Base-by-base conservation (phyloP, 208 protist genomes). In the Trypanosoma mega region DNA sequence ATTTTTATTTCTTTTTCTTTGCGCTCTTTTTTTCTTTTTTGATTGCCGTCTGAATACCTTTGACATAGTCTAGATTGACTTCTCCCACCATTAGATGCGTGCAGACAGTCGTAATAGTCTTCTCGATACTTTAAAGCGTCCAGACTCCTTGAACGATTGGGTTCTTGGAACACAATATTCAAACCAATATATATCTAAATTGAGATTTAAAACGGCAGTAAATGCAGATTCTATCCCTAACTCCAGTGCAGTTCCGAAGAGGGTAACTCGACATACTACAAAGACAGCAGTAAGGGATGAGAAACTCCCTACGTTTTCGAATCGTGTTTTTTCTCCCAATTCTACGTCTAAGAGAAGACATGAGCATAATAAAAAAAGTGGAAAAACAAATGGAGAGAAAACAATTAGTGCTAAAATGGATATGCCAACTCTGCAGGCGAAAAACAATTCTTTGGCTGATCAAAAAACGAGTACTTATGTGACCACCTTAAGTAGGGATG, bases 101-200 rank as follows among this genome's bases (percentile, higher is more conserved):
- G 26, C 46, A 52, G 57, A 57, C 46, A n/a, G 51, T 48, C 27
- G 27, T 14, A n/a, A 55, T 12, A 58, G 16, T 7, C 31, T 63
- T 23, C 6, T 59, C 2, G 49, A 55, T 20, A 37, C 63, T 12
- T 41, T 70, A 33, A 29, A 62, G 20, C 33, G 26, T 2, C 48
- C 63, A 12, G 63, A 60, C 1, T 57, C 63, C 20, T 71, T 61
- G 16, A 27, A 71, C 5, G 27, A 57, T n/a, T 71, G 62, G 63
- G 37, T 71, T 47, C 62, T 59, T 39, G 70, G 63, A 50, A 59
- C 52, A 8, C 63, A 63, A 4, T 70, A 76, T 33, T 58, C 63
- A 3, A 12, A 57, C n/a, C 60, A 56, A 18, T 71, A 70, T 36
- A 37, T 65, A 26, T 8, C 11, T 12, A 56, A 14, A 9, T 52